phyloP scores from a whole-genome alignment of 331 rosid species.

The Quercus tomentella region DNA sequence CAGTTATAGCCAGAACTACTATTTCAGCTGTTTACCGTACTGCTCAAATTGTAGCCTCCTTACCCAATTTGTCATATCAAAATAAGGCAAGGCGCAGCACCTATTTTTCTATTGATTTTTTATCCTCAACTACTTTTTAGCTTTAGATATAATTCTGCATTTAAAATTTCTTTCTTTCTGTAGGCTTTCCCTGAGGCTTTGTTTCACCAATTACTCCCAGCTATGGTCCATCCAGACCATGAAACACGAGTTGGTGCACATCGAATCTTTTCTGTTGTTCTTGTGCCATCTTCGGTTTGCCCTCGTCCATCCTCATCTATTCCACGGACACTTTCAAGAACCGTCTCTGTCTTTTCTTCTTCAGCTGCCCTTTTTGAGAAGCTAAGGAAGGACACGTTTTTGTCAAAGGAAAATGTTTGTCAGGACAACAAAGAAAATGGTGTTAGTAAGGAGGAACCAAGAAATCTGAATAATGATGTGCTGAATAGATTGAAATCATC shows the following conservation, averaged over 20 bases:
- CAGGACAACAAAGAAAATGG: slow-evolving; percentile 28
- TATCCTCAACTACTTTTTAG: slow-evolving; percentile 11
- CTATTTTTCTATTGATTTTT: slow-evolving; percentile 14
- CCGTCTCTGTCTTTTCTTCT: slow-evolving; percentile 86
- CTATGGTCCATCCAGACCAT: slow-evolving; percentile 93
- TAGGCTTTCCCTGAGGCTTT: slow-evolving; percentile 95
- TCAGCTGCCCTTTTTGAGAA: slow-evolving; percentile 93
- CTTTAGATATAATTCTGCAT: slow-evolving; percentile 23
- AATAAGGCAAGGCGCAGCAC: slow-evolving; percentile 66
- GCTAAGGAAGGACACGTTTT: slow-evolving; percentile 58
- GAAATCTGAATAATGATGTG: slow-evolving; percentile 34
- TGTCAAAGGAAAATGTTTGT: slow-evolving; percentile 39
- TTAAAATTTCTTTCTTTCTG: slow-evolving; percentile 24
- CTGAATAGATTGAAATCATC: slow-evolving; percentile 53
- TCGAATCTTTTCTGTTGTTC: slow-evolving; percentile 79
- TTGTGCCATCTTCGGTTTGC: slow-evolving; percentile 86
- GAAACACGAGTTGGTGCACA: slow-evolving; percentile 87
- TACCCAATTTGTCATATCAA: slow-evolving; percentile 65
- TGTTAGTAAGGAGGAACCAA: slow-evolving; percentile 34
- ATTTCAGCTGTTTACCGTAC: slow-evolving; percentile 61
- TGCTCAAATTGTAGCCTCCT: slow-evolving; percentile 82
- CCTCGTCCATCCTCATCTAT: slow-evolving; percentile 44
- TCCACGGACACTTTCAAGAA: slow-evolving; percentile 75
- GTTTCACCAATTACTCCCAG: slow-evolving; percentile 82
- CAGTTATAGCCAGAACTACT: slow-evolving; percentile 69